Evolutionary conservation across 768 basidiomycete genomes (phyloP).

Genomic region (Dioszegia crocea): DNA sequence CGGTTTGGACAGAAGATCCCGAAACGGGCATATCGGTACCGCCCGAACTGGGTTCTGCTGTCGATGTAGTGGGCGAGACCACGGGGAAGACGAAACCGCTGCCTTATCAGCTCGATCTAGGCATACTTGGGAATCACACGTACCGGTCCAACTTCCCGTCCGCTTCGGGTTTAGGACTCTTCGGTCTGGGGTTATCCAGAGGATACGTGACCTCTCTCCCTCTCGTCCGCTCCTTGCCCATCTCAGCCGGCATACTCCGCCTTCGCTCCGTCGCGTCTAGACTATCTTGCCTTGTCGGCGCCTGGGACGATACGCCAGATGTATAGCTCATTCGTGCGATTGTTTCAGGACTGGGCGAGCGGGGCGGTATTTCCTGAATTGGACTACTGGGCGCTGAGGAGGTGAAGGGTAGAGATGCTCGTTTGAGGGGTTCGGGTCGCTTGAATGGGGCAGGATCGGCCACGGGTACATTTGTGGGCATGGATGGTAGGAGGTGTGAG

Average conservation of each 20-base stretch:
- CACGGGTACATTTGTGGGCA: constrained; percentile 20
- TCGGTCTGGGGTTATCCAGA: constrained; percentile 26
- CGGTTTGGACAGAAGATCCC: not conserved
- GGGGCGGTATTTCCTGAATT: constrained; percentile 18
- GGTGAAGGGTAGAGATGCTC: constrained; percentile 40
- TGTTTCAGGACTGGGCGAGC: constrained; percentile 44
- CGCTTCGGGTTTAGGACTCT: constrained; percentile 47
- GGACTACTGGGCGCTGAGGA: constrained; percentile 32
- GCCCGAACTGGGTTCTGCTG: not conserved
- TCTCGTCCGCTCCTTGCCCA: constrained; percentile 6
- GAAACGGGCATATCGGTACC: not conserved
- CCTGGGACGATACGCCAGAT: not conserved
- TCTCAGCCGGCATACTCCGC: not conserved
- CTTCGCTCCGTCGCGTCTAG: not conserved
- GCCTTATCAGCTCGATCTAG: not conserved
- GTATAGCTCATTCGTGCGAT: constrained; percentile 48
- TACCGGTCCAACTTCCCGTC: constrained; percentile 46
- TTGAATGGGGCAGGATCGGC: constrained; percentile 39
- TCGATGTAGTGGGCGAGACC: not conserved
- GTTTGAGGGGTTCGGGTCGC: constrained; percentile 42
- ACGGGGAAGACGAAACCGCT: constrained; percentile 47
- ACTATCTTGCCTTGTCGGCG: constrained; percentile 4
- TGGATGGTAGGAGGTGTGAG: constrained; percentile 33
- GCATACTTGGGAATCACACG: not conserved
- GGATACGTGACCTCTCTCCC: constrained; percentile 21